Evolutionary conservation across 2,329 filamentous ascomycete genomes (phyloP), one percentile per base, ranked within the genome.

Genomic region (Zymoseptoria passerinii): DNA sequence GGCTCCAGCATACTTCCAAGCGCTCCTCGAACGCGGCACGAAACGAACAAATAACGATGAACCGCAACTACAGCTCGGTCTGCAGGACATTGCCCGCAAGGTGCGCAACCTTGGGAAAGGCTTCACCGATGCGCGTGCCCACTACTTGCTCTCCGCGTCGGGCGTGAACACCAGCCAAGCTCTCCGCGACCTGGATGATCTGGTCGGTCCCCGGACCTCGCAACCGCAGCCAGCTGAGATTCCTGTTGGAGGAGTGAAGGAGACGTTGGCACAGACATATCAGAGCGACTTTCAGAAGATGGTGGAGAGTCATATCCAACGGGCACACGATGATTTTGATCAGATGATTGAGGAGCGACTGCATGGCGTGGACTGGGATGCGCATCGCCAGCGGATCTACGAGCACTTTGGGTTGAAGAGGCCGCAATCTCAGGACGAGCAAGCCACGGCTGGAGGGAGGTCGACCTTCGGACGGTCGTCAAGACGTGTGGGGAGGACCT

Each of bases 281-380:
- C 66, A 68, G 55, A 89, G 90, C 68, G 83, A 86, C 59, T 85
- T 97, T 73, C 88, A 84, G 69, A 63, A 69, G 55, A 66, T 70
- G 67, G 67, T 71, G 27, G 65, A 69, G 48, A 61, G 61, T 48
- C 65, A 66, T 20, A 60, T 97, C 61, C 87, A 92, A 68, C 85
- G 92, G 68, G 94, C 92, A 3, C 87, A 92, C 60, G 85, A 86
- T 57, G 94, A 97, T 70, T 97, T 99, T 71, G 92, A 99, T 72
- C 83, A 84, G 61, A 97, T 96, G 72, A 80, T 99, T 57, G 92
- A 97, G 72, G 92, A 96, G 68, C 95, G 95, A 70, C 86, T 97
- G 53, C 90, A 91, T 28, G 69, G 65, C 20, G 87, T 95, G 78
- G 91, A 97, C 72, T 97, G 94, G 92, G 92, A 96, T 67, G 87